Conservation (phyloP, 805 yeast species). For the Candida quercuum region DNA sequence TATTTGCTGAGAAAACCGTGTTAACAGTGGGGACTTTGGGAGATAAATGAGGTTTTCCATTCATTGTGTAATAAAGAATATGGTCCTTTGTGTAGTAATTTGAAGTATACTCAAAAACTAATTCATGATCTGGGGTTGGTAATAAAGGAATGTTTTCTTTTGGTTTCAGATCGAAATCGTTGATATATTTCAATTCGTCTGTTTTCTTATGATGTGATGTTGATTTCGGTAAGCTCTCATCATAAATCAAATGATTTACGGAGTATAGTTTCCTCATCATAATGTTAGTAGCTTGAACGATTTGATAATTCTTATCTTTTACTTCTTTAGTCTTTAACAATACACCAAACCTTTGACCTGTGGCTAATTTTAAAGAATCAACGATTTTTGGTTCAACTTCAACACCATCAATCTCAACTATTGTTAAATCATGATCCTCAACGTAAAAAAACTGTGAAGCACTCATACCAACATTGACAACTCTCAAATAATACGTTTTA, state of each 20-base stretch:
- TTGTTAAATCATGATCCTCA: conserved; percentile 46
- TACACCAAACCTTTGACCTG: conserved; percentile 75
- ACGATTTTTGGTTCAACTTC: conserved; percentile 43
- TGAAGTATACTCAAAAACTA: conserved; percentile 47
- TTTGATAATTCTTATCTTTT: conserved; percentile 34
- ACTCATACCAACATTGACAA: conserved; percentile 53
- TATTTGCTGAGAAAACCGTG: conserved; percentile 58
- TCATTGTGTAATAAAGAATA: conserved; percentile 65
- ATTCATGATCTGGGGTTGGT: conserved; percentile 51
- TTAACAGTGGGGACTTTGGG: conserved; percentile 71
- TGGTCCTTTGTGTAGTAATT: conserved; percentile 60
- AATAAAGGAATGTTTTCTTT: conserved; percentile 34
- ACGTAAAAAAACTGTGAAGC: conserved; percentile 50
- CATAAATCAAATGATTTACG: conserved; percentile 48
- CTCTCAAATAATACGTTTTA: conserved; percentile 42
- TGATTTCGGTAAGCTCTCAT: conserved; percentile 31
- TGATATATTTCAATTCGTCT: conserved; percentile 22
- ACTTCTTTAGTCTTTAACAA: conserved; percentile 46
- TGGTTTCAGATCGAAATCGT: conserved; percentile 31
- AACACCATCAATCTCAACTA: conserved; percentile 58
- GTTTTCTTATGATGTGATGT: conserved; percentile 32
- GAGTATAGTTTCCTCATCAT: conserved; percentile 66
- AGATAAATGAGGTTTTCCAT: conserved; percentile 53
- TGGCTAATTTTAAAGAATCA: conserved; percentile 49
- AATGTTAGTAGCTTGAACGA: conserved; percentile 53